Conservation (phyloP, 1,284 basidiomycete genomes). For the Cryptococcus sp. region DNA sequence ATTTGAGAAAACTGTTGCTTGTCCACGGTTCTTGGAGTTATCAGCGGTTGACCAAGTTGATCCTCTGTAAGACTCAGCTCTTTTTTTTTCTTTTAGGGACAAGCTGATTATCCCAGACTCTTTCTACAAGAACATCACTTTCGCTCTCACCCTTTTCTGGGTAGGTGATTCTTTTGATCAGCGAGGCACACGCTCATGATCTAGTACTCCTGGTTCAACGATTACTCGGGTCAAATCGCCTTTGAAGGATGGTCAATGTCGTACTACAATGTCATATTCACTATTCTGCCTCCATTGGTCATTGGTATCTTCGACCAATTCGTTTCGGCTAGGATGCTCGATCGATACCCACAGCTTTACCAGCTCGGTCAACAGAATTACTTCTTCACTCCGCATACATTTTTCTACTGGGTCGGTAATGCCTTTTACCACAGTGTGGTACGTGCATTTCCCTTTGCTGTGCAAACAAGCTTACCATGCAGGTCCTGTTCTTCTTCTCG, state of each 20-base stretch:
- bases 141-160: slow-evolving; percentile 98
- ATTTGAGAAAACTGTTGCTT: slow-evolving; percentile 86
- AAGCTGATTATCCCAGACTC: slow-evolving; percentile 58
- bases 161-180: slow-evolving; percentile 54
- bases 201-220: slow-evolving; percentile 96
- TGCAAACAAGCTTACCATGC: background rate
- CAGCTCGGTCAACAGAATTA: slow-evolving; percentile 84
- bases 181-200: too few species aligned
- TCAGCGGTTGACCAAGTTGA: slow-evolving; percentile 87
- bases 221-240: slow-evolving; percentile 96
- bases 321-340: slow-evolving; percentile 90
- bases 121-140: slow-evolving; percentile 94
- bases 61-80: slow-evolving; percentile 66
- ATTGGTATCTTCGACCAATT: slow-evolving; percentile 98
- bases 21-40: slow-evolving; percentile 99
- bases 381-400: slow-evolving; percentile 85
- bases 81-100: background rate
- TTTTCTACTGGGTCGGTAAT: slow-evolving; percentile 94
- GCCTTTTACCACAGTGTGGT: slow-evolving; percentile 91
- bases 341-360: slow-evolving; percentile 96
- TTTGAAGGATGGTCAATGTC: slow-evolving; percentile 99
- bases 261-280: slow-evolving; percentile 88
- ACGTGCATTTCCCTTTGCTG: slow-evolving; percentile 39
- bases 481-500: slow-evolving; percentile 85
- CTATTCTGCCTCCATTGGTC: slow-evolving; percentile 90